Evolutionary conservation across 768 basidiomycete genomes (phyloP).

Genomic region (Pisolithus marmoratus): DNA sequence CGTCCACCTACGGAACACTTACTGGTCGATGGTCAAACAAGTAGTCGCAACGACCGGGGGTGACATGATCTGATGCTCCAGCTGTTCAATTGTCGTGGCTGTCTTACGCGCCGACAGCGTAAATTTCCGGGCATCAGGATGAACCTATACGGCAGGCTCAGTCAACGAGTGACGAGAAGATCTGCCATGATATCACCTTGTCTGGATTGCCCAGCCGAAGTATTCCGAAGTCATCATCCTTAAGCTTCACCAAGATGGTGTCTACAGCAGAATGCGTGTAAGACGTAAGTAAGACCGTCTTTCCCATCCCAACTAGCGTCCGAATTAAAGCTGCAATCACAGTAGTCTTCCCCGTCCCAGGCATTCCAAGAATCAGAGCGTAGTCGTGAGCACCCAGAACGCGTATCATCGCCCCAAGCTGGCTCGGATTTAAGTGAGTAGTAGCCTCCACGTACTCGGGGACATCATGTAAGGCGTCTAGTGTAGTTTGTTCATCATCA

Average conservation of each 20-base stretch:
- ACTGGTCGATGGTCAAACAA: slow-evolving; percentile 93
- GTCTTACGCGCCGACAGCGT: slow-evolving; percentile 53
- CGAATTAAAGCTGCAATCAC: slow-evolving; percentile 87
- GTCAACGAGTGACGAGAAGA: background rate
- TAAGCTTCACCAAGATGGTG: slow-evolving; percentile 85
- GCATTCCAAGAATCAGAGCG: slow-evolving; percentile 93
- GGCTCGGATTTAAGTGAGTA: slow-evolving; percentile 59
- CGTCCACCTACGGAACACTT: slow-evolving; percentile 25
- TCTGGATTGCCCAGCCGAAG: slow-evolving; percentile 86
- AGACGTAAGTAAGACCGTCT: slow-evolving; percentile 83
- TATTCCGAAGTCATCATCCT: slow-evolving; percentile 63
- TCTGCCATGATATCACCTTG: slow-evolving; percentile 50
- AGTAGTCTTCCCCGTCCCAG: slow-evolving; percentile 97
- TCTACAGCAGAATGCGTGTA: slow-evolving; percentile 99
- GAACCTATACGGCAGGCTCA: slow-evolving; percentile 48
- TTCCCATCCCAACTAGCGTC: slow-evolving; percentile 70
- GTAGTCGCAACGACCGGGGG: slow-evolving; percentile 97
- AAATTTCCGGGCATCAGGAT: slow-evolving; percentile 70
- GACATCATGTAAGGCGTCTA: slow-evolving; percentile 10
- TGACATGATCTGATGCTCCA: slow-evolving; percentile 76
- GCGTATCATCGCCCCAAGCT: slow-evolving; percentile 64
- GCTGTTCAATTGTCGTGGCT: slow-evolving; percentile 69
- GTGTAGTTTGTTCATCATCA: slow-evolving; percentile 25
- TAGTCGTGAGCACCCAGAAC: slow-evolving; percentile 83
- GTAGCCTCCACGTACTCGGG: slow-evolving; percentile 29